Evolutionary conservation across 169 alveolate genomes (phyloP), one percentile per base, ranked within the genome.

Genomic region (Eimeria zaria): DNA sequence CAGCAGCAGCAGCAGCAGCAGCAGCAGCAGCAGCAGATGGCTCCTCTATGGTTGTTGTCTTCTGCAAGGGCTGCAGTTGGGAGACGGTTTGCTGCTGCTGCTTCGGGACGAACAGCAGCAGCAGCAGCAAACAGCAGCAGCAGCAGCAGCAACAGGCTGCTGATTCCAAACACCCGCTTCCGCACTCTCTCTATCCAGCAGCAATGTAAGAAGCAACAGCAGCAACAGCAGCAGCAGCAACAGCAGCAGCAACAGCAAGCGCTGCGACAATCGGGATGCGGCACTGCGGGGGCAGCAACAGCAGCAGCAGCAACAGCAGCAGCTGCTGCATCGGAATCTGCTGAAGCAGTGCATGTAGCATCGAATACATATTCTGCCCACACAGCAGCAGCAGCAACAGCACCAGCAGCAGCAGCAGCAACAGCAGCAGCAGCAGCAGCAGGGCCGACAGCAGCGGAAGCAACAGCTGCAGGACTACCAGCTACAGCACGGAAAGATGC

Each of bases 1-100:
- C 74, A 64, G 74, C 74, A 64, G 18, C 74, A 64, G n/a, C 85
- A 16, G 58, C 85, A 74, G n/a, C 85, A 74, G 85, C 60, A 74
- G 85, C 85, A 74, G 33, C 60, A 74, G 33, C 51, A 36, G 55
- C 55, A 12, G 18, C 30, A 74, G 85, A 74, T 74, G 85, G 55
- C 30, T 22, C 58, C 85, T 74, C 60, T 44, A 0, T 39, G 58
- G 58, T 2, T 74, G n/a, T 2, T 74, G 55, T 39, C 55, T 39
- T 44, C 58, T 44, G 60, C 85, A 22, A 74, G 60, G 3, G 58
- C 44, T 5, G 85, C 60, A 20, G 11, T 74, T 74, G 85, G 85
- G n/a, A 74, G 85, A 24, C 53, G 85, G 33, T 18, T 74, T 36
- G 85, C 85, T 36, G 85, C 85, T 5, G 85, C 55, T 36, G 85